These are phyloP conservation scores for Penicillium palitans DNA, from an alignment of 2,329 filamentous ascomycete species.

Conservation along the genomic window DNA sequence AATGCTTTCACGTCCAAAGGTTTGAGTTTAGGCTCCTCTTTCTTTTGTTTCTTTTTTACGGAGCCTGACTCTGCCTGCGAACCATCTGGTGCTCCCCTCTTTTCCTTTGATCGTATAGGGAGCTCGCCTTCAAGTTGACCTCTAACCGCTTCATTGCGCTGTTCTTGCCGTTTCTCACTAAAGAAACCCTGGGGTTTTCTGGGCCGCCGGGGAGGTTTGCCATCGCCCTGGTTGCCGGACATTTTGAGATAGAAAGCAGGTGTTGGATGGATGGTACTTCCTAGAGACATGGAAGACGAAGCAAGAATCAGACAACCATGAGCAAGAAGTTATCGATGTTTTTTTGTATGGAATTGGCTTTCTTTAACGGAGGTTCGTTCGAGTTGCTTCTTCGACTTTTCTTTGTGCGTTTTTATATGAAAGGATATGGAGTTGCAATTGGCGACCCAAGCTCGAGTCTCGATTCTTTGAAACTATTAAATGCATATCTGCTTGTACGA, in stretches of 20 bases:
- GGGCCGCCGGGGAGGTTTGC: background rate
- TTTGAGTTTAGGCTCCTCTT: background rate
- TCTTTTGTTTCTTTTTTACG: background rate
- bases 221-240: background rate
- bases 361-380: background rate
- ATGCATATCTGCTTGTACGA: background rate
- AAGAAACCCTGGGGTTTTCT: background rate
- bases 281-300: background rate
- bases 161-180: background rate
- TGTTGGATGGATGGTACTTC: background rate
- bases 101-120: background rate
- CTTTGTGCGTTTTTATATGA: background rate
- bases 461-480: background rate
- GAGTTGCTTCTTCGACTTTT: background rate
- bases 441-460: background rate
- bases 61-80: too few species aligned
- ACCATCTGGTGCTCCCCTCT: background rate
- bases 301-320: background rate
- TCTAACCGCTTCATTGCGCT: background rate
- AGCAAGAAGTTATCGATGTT: background rate
- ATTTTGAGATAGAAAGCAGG: background rate
- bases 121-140: background rate
- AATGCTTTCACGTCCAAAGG: background rate
- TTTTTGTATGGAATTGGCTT: background rate
- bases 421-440: background rate